Conservation (phyloP, 768 basidiomycete genomes). For the Auricularia cornea region DNA sequence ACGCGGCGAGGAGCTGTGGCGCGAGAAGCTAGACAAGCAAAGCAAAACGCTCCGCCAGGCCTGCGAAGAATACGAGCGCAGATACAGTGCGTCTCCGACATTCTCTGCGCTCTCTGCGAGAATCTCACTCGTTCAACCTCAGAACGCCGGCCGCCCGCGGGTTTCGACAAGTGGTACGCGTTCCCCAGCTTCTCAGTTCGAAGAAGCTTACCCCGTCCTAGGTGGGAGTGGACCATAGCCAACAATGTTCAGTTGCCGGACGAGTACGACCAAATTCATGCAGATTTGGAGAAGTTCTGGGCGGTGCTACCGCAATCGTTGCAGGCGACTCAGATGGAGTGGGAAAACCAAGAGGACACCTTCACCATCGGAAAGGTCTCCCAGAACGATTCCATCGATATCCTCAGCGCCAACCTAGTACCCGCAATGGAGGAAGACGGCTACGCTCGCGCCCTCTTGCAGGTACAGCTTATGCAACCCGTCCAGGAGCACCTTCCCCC, state of each 20-base stretch:
- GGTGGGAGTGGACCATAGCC: conserved; percentile 40
- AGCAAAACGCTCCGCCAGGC: conserved; percentile 32
- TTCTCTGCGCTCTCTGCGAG: neutral
- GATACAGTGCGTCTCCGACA: conserved; percentile 17
- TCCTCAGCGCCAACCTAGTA: conserved; percentile 11
- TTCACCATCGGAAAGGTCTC: conserved; percentile 28
- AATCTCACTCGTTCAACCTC: neutral
- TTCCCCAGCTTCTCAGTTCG: neutral
- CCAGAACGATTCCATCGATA: conserved; percentile 4
- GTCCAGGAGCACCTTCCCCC: conserved; percentile 35
- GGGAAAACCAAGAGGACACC: conserved; percentile 24
- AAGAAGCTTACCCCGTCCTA: neutral
- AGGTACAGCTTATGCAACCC: conserved; percentile 25
- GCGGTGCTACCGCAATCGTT: conserved; percentile 30
- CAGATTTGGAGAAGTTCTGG: conserved; percentile 37
- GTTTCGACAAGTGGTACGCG: conserved; percentile 37
- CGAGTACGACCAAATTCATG: conserved; percentile 45
- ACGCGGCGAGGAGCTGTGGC: conserved; percentile 32
- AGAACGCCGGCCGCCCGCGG: conserved; percentile 29
- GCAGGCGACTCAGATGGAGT: conserved; percentile 17
- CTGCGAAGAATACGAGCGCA: conserved; percentile 28
- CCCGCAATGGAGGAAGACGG: conserved; percentile 10
- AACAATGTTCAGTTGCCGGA: conserved; percentile 43
- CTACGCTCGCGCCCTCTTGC: conserved; percentile 9
- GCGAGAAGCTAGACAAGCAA: conserved; percentile 22